Evolutionary conservation across 2,329 filamentous ascomycete genomes (phyloP).

Genomic region (Talaromyces verruculosus): DNA sequence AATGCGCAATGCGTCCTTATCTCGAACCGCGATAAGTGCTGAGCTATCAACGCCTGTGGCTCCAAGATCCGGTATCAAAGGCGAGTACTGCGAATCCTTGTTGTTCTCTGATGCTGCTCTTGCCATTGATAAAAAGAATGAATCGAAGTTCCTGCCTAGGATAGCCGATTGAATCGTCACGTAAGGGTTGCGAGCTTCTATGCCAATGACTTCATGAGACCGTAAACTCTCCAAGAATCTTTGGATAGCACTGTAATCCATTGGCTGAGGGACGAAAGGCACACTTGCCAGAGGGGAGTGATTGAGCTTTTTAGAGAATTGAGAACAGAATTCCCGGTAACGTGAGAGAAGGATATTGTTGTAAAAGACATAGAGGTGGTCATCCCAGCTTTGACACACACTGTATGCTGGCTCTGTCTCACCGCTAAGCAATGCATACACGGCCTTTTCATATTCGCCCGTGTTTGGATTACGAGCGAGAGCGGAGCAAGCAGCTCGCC

Average conservation of each 20-base stretch:
- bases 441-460: slow-evolving; percentile 79
- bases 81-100: slow-evolving; percentile 29
- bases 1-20: slow-evolving; percentile 65
- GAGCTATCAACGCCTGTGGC: slow-evolving; percentile 56
- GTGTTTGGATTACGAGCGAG: slow-evolving; percentile 63
- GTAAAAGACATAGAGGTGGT: slow-evolving; percentile 82
- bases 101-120: slow-evolving; percentile 42
- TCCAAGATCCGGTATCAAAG: slow-evolving; percentile 41
- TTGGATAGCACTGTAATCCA: slow-evolving; percentile 38
- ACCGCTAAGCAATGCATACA: slow-evolving; percentile 86
- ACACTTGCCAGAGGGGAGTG: slow-evolving; percentile 55
- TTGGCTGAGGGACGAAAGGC: slow-evolving; percentile 59
- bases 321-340: slow-evolving; percentile 66
- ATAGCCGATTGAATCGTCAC: slow-evolving; percentile 47
- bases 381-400: slow-evolving; percentile 78
- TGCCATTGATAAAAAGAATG: slow-evolving; percentile 44
- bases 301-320: slow-evolving; percentile 50
- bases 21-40: slow-evolving; percentile 40
- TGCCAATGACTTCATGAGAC: slow-evolving; percentile 37
- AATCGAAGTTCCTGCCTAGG: slow-evolving; percentile 43
- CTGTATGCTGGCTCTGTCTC: slow-evolving; percentile 75
- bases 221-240: slow-evolving; percentile 40
- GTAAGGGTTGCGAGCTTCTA: slow-evolving; percentile 46
- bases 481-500: slow-evolving; percentile 41
- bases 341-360: slow-evolving; percentile 79